A percentile compares a stretch with the other conserved stretches of the same genome.
phyloP scores from a whole-genome alignment of 495 filamentous ascomycete genomes.

The Physcia stellaris region DNA sequence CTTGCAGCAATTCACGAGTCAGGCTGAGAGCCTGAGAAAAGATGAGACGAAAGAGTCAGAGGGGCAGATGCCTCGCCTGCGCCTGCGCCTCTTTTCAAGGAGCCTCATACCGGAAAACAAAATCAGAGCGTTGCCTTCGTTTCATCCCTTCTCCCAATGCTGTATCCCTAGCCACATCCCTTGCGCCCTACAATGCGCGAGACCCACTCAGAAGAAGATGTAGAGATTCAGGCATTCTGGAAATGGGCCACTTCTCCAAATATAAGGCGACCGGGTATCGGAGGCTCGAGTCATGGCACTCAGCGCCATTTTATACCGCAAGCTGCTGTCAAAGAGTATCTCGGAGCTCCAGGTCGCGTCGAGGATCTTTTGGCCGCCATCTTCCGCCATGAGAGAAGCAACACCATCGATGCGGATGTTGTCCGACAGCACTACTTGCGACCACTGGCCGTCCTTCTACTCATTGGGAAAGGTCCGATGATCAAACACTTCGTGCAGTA shows the following conservation, averaged over 20 bases:
- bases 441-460: conserved; percentile 8
- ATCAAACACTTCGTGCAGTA: conserved; percentile 9
- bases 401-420: neutral
- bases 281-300: neutral
- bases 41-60: no score
- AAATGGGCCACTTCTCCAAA: conserved; percentile 1
- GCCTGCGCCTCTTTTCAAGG: no score
- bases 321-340: neutral
- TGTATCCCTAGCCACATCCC: no score
- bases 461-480: conserved; percentile 2
- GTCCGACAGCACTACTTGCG: conserved; percentile 9
- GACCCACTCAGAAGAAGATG: neutral
- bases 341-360: neutral
- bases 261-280: neutral
- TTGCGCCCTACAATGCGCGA: no score
- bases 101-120: no score
- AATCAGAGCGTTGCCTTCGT: no score
- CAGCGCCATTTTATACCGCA: neutral
- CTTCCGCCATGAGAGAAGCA: neutral
- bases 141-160: no score
- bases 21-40: no score
- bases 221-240: conserved; percentile 4
- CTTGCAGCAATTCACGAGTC: no score
- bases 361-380: conserved; percentile 1
- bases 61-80: no score